These are phyloP conservation scores for Clathrus columnatus DNA, from an alignment of 768 basidiomycete species.

Conservation along the genomic window DNA sequence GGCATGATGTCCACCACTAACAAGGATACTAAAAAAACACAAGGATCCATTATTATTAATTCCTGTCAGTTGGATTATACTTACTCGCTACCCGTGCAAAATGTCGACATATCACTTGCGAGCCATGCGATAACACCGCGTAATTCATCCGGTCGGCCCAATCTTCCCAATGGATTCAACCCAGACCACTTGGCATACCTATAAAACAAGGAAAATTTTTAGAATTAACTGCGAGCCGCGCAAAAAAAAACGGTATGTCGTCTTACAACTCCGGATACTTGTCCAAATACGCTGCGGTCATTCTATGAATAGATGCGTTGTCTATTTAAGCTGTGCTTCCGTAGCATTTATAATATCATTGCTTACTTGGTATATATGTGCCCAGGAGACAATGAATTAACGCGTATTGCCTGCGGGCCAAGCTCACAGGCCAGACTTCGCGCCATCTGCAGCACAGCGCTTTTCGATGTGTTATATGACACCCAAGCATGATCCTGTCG, in stretches of 20 bases:
- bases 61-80: constrained; percentile 25
- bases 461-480: constrained; percentile 71
- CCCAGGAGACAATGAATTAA: constrained; percentile 70
- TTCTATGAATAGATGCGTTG: constrained; percentile 35
- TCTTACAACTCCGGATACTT: constrained; percentile 34
- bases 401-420: constrained; percentile 54
- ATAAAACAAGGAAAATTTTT: constrained; percentile 19
- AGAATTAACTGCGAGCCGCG: background rate
- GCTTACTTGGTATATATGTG: constrained; percentile 62
- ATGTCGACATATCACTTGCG: constrained; percentile 66
- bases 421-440: constrained; percentile 80
- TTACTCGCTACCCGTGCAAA: constrained; percentile 77
- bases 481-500: constrained; percentile 64
- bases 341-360: constrained; percentile 8
- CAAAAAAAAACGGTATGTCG: background rate
- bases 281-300: constrained; percentile 70
- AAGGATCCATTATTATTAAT: constrained; percentile 1
- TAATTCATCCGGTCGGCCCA: constrained; percentile 66
- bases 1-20: constrained; percentile 54
- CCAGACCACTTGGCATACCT: constrained; percentile 58
- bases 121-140: constrained; percentile 66
- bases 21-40: constrained; percentile 41
- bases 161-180: constrained; percentile 60
- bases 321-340: constrained; percentile 1
- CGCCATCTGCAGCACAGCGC: constrained; percentile 71